phyloP scores from a whole-genome alignment of 176 grass and related monocot species.

The Tillandsia leiboldiana region DNA sequence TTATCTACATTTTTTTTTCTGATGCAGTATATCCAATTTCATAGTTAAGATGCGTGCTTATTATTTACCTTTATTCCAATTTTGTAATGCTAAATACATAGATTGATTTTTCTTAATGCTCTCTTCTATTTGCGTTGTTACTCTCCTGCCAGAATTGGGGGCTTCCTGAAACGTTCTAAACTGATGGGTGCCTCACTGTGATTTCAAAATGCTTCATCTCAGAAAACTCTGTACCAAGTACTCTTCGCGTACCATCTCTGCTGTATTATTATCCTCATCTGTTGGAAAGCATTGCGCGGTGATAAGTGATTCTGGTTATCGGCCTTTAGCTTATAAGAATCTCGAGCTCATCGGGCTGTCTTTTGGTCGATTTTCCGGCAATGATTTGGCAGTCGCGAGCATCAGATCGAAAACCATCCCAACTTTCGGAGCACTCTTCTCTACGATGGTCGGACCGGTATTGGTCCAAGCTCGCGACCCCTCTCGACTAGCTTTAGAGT shows the following conservation, averaged over 20 bases:
- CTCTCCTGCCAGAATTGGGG: not conserved
- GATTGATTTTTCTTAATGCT: no score
- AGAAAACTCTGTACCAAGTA: not conserved
- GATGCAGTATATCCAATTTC: no score
- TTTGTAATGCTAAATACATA: no score
- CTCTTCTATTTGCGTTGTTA: not conserved
- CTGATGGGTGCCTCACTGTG: not conserved
- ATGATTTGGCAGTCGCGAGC: conserved; percentile 3
- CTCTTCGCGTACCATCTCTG: not conserved
- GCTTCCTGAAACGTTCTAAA: not conserved
- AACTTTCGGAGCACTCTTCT: conserved; percentile 13
- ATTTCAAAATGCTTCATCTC: not conserved
- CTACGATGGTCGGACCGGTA: conserved; percentile 37
- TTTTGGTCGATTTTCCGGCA: not conserved
- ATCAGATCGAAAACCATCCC: not conserved
- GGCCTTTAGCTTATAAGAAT: not conserved
- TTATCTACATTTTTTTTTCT: no score
- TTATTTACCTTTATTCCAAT: no score
- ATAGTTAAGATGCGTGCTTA: no score
- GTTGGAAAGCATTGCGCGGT: no score
- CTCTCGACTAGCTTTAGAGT: conserved; percentile 39
- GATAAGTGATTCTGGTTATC: not conserved
- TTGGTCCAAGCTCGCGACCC: conserved; percentile 56
- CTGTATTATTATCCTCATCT: not conserved
- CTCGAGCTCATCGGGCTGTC: not conserved